Conservation (phyloP, 305 asterid species). For the Fraxinus baroniana region DNA sequence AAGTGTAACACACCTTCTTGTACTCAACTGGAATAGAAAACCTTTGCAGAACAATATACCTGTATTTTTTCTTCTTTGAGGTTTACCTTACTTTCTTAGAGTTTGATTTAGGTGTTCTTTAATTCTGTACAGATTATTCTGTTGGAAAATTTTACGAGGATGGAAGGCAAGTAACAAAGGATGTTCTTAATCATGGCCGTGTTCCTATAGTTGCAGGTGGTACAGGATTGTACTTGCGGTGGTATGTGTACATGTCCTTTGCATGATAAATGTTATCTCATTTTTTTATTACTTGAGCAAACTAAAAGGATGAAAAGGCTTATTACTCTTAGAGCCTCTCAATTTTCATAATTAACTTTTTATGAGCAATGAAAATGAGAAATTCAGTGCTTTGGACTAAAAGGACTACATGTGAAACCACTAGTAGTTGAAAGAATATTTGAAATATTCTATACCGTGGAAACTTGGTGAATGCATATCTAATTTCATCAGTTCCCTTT, state of each 20-base stretch:
- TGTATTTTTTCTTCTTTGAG: not conserved
- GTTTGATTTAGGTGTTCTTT: conserved; percentile 10
- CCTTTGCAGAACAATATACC: not conserved
- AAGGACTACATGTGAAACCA: not conserved
- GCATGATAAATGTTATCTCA: conserved; percentile 3
- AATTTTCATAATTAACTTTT: not conserved
- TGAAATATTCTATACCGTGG: not conserved
- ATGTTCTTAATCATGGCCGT: conserved; percentile 61
- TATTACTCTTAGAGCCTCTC: not conserved
- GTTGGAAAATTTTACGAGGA: conserved; percentile 84
- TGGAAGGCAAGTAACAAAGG: conserved; percentile 75
- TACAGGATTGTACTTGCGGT: conserved; percentile 90
- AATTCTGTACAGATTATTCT: conserved; percentile 63
- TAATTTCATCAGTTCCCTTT: not conserved
- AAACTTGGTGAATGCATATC: not conserved
- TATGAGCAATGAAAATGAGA: not conserved
- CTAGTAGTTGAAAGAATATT: not conserved
- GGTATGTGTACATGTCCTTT: conserved; percentile 48
- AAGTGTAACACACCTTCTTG: not conserved
- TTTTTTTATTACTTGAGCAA: not conserved
- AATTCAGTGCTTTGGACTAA: not conserved
- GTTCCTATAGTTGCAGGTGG: conserved; percentile 96
- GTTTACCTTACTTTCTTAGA: not conserved
- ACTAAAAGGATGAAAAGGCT: not conserved
- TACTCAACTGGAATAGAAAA: not conserved